Percentiles rank a stretch among this genome's conserved stretches.
These are phyloP conservation scores for Striga asiatica DNA, from an alignment of 257 asterid genomes.

Conservation along the genomic window DNA sequence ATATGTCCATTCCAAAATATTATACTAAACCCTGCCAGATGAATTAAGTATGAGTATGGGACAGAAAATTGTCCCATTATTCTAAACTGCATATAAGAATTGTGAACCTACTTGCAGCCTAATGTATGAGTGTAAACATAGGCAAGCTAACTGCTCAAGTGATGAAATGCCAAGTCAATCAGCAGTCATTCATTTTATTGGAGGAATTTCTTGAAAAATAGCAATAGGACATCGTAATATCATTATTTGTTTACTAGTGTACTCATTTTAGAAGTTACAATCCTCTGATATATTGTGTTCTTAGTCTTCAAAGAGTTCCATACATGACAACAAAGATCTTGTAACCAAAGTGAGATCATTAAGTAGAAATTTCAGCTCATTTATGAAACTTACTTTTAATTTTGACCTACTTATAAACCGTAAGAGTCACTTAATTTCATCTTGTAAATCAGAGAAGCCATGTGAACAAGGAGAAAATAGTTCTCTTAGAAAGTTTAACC, in stretches of 20 bases:
- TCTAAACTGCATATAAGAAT: not conserved
- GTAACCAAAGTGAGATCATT: not conserved
- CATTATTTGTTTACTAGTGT: not conserved
- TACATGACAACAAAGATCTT: not conserved
- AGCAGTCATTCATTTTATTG: not conserved
- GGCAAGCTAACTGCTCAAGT: not conserved
- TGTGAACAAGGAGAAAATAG: not conserved
- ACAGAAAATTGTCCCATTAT: not conserved
- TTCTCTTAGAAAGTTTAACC: not conserved
- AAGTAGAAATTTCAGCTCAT: not conserved
- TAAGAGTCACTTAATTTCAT: not conserved
- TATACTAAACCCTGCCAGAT: not conserved
- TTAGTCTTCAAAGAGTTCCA: not conserved
- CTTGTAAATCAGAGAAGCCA: not conserved
- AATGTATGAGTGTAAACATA: not conserved
- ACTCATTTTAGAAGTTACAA: not conserved
- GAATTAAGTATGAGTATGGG: not conserved
- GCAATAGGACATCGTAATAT: not conserved
- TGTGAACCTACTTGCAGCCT: not conserved
- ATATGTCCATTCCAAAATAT: not conserved
- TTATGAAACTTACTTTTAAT: not conserved
- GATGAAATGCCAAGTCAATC: not conserved
- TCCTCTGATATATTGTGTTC: too few relatives aligned
- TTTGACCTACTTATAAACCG: not conserved
- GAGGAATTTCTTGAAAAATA: not conserved